These are phyloP conservation scores for Microbotryomycetes sp. DNA, from an alignment of 1,284 basidiomycete genomes.

Conservation along the genomic window DNA sequence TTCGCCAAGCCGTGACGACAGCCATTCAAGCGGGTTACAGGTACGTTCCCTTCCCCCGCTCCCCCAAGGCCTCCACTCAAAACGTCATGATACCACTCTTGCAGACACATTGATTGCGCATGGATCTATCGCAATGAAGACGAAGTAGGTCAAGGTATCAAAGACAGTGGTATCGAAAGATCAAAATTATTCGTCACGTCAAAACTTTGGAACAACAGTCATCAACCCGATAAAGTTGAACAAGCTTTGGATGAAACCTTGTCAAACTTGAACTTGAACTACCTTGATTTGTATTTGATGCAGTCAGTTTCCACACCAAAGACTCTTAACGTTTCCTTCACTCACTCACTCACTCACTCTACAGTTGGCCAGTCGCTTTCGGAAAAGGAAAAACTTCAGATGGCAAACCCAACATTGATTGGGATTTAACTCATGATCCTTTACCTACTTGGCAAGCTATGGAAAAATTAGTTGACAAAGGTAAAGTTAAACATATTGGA, in stretches of 20 bases:
- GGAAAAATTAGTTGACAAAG: constrained; percentile 51
- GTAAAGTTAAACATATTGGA: constrained; percentile 57
- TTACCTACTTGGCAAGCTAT: constrained; percentile 59
- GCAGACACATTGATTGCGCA: constrained; percentile 66
- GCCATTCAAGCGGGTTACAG: constrained; percentile 31
- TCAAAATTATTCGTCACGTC: constrained; percentile 62
- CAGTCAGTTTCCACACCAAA: constrained; percentile 50
- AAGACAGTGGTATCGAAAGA: constrained; percentile 54
- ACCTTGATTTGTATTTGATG: constrained; percentile 77
- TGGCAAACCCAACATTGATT: constrained; percentile 52
- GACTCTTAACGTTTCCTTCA: not conserved
- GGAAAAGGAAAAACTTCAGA: constrained; percentile 39
- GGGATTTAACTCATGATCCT: constrained; percentile 61
- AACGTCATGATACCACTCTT: not conserved
- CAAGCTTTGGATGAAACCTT: constrained; percentile 67
- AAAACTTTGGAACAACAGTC: constrained; percentile 60
- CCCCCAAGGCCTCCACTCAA: not conserved
- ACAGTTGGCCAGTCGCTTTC: constrained; percentile 37
- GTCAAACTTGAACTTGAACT: constrained; percentile 60
- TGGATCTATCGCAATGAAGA: constrained; percentile 74
- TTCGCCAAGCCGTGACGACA: constrained; percentile 26
- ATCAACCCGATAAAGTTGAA: constrained; percentile 52
- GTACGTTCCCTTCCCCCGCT: not conserved
- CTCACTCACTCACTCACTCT: not conserved
- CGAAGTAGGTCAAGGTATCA: constrained; percentile 75